phyloP scores from a whole-genome alignment of 257 asterid species.

The Gentiana macrophylla region DNA sequence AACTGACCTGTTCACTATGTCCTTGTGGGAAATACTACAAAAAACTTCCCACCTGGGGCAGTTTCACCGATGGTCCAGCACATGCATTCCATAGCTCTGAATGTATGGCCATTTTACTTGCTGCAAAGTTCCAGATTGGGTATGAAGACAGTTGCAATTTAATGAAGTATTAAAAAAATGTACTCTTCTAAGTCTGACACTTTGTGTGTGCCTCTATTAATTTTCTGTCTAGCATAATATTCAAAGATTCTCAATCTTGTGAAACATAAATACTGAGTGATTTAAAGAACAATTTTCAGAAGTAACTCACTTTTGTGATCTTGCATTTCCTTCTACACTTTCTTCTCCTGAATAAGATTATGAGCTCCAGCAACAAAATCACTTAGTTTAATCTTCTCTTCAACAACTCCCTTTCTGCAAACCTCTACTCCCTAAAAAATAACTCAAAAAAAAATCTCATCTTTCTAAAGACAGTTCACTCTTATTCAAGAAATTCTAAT shows the following conservation, averaged over 20 bases:
- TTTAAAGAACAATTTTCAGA: constrained; percentile 3
- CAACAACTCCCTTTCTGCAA: constrained; percentile 42
- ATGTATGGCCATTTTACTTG: constrained; percentile 41
- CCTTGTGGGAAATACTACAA: constrained; percentile 86
- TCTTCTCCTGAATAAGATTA: constrained; percentile 65
- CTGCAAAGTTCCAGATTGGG: constrained; percentile 23
- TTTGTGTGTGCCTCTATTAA: not conserved
- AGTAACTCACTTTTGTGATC: constrained; percentile 50
- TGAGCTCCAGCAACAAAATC: constrained; percentile 45
- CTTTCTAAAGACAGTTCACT: constrained; percentile 8
- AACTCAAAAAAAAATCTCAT: constrained; percentile 20
- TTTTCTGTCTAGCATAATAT: not conserved
- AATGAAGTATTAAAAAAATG: not conserved
- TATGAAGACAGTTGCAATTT: not conserved
- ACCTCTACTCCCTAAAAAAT: constrained; percentile 10
- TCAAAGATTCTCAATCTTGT: not conserved
- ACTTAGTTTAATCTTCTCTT: constrained; percentile 44
- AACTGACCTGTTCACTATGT: constrained; percentile 74
- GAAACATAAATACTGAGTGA: not conserved
- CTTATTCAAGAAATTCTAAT: constrained; percentile 2
- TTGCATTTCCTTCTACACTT: constrained; percentile 74
- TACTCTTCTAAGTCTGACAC: too few relatives aligned
- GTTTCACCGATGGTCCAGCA: constrained; percentile 74
- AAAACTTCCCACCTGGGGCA: constrained; percentile 88
- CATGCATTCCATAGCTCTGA: constrained; percentile 93